Evolutionary conservation across 805 yeast genomes (phyloP), one percentile per base, ranked within the genome.

Genomic region (Tetrapisispora namnaoensis): DNA sequence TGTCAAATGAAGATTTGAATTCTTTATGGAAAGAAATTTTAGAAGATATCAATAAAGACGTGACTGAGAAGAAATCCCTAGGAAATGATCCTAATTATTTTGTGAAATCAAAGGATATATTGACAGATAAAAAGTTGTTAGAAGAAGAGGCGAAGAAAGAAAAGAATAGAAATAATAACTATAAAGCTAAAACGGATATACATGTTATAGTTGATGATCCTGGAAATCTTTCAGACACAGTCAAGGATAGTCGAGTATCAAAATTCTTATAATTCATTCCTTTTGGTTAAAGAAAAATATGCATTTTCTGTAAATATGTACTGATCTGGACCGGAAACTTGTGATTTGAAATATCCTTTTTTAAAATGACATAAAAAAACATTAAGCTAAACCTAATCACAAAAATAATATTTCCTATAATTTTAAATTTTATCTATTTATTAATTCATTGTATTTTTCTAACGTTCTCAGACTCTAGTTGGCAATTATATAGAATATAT

Each of bases 201-300:
- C 74, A 71, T 50, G 50, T 68, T 4, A 63, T 71, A 14, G 70
- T 70, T 17, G 70, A 68, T 35, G 61, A 51, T 2, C 72, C 75
- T 2, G 75, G 75, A 16, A 73, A 69, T 16, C 59, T 68, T 28
- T 62, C 59, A 10, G 65, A 61, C 8, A 67, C 69, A 6, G 74
- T 74, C 2, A 54, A 49, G 36, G 64, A 62, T n/a, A 68, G 68
- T 7, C 60, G 60, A 40, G 62, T 71, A 1, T 53, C 63, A 11
- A 68, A 62, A 51, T 72, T 72, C 49, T 54, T 72, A 45, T 72
- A 24, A 24, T 24, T 24, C 8, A 24, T 6, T 24, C 28, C 4
- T 24, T 24, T 24, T 24, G 28, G 28, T 24, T 24, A 24, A 24
- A 24, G 28, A 4, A 24, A 24, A 24, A 24, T 8, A 24, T 24